Percentiles rank a stretch among this genome's conserved stretches.
phyloP scores from a whole-genome alignment of 1,139 yeast species.

The Suhomyces wounanorum region DNA sequence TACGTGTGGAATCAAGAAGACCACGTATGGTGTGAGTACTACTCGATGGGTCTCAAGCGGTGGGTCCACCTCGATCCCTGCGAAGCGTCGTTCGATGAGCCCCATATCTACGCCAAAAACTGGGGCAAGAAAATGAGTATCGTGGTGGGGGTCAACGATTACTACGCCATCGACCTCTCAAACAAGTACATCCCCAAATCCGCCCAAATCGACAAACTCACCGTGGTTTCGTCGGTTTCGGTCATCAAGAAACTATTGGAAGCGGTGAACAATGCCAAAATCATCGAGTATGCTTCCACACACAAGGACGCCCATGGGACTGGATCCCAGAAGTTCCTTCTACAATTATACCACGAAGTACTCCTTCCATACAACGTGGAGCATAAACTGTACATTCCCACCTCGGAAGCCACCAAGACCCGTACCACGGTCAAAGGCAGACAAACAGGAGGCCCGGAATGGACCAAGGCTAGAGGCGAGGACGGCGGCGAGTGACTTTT shows the following conservation, averaged over 20 bases:
- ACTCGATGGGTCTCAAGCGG: slow-evolving; percentile 55
- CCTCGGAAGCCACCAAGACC: slow-evolving; percentile 5
- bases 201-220: slow-evolving; percentile 40
- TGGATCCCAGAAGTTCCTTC: not conserved
- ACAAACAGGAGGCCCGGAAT: slow-evolving; percentile 72
- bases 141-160: slow-evolving; percentile 65
- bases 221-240: slow-evolving; percentile 24
- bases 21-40: slow-evolving; percentile 96
- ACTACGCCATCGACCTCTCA: slow-evolving; percentile 70
- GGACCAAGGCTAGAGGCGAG: slow-evolving; percentile 81
- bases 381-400: not conserved
- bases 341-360: slow-evolving; percentile 12
- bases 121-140: slow-evolving; percentile 96
- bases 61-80: slow-evolving; percentile 94
- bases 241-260: slow-evolving; percentile 2
- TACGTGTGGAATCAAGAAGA: slow-evolving; percentile 90
- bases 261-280: slow-evolving; percentile 7
- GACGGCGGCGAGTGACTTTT: slow-evolving; percentile 41
- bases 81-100: slow-evolving; percentile 83
- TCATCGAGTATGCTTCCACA: not conserved
- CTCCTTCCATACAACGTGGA: slow-evolving; percentile 6
- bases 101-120: slow-evolving; percentile 71
- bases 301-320: not conserved
- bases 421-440: slow-evolving; percentile 44
- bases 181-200: slow-evolving; percentile 62